Percentiles rank a stretch among this genome's conserved stretches.
Evolutionary conservation across 192 early-diverging fungal genomes (phyloP).

Genomic region (Coemansia nantahalensis): DNA sequence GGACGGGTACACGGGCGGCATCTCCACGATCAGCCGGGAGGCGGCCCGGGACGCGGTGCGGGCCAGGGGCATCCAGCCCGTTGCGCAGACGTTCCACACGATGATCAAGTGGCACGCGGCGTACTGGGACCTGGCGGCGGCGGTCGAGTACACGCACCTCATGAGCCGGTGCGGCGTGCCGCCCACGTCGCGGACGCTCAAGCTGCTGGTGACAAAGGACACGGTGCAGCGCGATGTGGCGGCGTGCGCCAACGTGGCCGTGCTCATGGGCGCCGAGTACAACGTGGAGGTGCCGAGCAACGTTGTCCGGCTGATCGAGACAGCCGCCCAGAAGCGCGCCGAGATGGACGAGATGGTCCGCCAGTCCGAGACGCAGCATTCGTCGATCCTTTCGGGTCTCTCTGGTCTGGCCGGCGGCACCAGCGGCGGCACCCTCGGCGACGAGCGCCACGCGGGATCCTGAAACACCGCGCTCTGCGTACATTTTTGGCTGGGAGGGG

Average conservation of each 20-base stretch:
- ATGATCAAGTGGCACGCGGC: slow-evolving; percentile 37
- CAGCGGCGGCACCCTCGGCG: too few species aligned
- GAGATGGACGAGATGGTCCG: slow-evolving; percentile 31
- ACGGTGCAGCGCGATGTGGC: slow-evolving; percentile 16
- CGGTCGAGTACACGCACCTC: slow-evolving; percentile 8
- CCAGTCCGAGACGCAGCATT: too few species aligned
- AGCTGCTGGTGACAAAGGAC: slow-evolving; percentile 14
- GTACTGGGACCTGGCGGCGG: slow-evolving; percentile 42
- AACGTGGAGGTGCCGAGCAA: background rate
- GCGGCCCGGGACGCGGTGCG: background rate
- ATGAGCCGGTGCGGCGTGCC: slow-evolving; percentile 17
- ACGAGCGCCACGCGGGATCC: too few species aligned
- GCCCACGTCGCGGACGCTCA: slow-evolving; percentile 17
- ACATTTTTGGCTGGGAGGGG: slow-evolving; percentile 1
- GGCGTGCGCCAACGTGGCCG: slow-evolving; percentile 11
- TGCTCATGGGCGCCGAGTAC: slow-evolving; percentile 7
- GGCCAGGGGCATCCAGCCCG: background rate
- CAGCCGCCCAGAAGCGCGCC: slow-evolving; percentile 1
- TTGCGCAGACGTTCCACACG: slow-evolving; percentile 23
- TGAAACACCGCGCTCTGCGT: too few species aligned
- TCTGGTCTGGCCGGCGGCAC: too few species aligned
- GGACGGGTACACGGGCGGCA: background rate
- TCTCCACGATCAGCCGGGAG: background rate
- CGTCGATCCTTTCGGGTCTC: too few species aligned
- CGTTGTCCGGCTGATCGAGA: slow-evolving; percentile 11